Evolutionary conservation across 345 rosid genomes (phyloP), one percentile per base, ranked within the genome.

Genomic region (Camelina hispida): DNA sequence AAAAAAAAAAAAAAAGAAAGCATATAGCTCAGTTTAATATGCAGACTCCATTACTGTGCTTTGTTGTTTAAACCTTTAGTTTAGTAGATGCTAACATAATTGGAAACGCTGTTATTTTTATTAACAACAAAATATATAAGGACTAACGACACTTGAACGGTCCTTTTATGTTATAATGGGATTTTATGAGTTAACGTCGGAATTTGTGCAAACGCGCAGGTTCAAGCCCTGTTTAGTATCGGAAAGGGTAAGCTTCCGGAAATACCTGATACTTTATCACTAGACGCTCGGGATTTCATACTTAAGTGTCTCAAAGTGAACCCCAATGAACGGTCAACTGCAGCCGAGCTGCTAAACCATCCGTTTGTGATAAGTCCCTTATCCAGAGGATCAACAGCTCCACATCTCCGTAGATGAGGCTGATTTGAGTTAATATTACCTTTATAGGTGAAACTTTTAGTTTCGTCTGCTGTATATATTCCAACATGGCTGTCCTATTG

Each of bases 231-330:
- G 55, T 93, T 67, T 71, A 75, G 63, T 76, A 93, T 93, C 30
- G 96, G 95, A 61, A 85, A 4, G 69, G 97, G 97, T 70, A 75
- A 16, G 40, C 93, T 87, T 10, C 98, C 98, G 10, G 56, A 46
- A 25, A 78, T 93, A 64, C 88, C 95, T 5, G 85, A 83, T 55
- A 18, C 82, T 55, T 83, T 93, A 62, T 85, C 93, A 12, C 58
- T 8, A 15, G 97, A 90, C 52, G 93, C 93, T 23, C 75, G 69
- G 35, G 88, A 90, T 78, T 93, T 93, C 75, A 85, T 90, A 72
- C 18, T 58, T 74, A 82, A 70, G 71, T 93, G 98, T 77, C 62
- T 93, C 54, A 82, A 80, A 79, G 90, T 83, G 54, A 78, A 90
- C 80, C 91, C 96, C 0, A 53, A 78, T 47, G 63, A 75, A 58